These are phyloP conservation scores for Suillus hirtellus DNA, from an alignment of 768 basidiomycete genomes.

Conservation along the genomic window DNA sequence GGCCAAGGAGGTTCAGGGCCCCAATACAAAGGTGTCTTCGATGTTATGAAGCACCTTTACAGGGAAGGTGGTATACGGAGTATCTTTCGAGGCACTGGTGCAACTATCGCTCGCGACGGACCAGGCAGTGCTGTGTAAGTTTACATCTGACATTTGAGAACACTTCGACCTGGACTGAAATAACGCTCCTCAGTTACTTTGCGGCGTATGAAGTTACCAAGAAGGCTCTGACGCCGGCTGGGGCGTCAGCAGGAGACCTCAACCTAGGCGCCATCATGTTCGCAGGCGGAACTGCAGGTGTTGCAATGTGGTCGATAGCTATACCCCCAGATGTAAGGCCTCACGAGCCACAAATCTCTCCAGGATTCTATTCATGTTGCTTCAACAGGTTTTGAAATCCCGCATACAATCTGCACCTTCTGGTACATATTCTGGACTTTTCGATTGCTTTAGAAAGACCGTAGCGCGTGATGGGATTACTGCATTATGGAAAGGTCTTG, in stretches of 20 bases:
- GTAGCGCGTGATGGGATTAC: slow-evolving; percentile 83
- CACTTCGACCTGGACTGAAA: slow-evolving; percentile 8
- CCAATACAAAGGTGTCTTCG: slow-evolving; percentile 87
- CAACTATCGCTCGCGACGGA: slow-evolving; percentile 94
- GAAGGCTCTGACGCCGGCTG: slow-evolving; percentile 77
- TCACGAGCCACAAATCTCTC: not conserved
- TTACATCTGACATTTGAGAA: slow-evolving; percentile 3
- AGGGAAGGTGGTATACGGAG: slow-evolving; percentile 89
- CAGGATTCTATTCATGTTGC: slow-evolving; percentile 12
- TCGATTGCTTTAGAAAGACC: slow-evolving; percentile 92
- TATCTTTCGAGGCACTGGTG: slow-evolving; percentile 89
- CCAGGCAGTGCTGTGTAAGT: slow-evolving; percentile 95
- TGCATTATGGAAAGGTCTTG: slow-evolving; percentile 97
- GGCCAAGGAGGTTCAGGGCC: slow-evolving; percentile 75
- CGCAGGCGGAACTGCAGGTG: slow-evolving; percentile 92
- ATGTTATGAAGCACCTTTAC: slow-evolving; percentile 90
- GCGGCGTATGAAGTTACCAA: slow-evolving; percentile 96
- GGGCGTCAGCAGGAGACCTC: slow-evolving; percentile 76
- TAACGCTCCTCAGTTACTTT: slow-evolving; percentile 68
- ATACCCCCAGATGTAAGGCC: slow-evolving; percentile 91
- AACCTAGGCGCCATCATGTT: slow-evolving; percentile 85
- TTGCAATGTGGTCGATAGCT: slow-evolving; percentile 97
- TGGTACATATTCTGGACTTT: slow-evolving; percentile 92
- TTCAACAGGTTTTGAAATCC: slow-evolving; percentile 85
- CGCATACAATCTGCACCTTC: slow-evolving; percentile 94